A percentile compares a stretch with the other conserved stretches of the same genome.
These are phyloP conservation scores for Aspergillus aculeatus DNA, from an alignment of 2,329 filamentous ascomycete species.

Conservation along the genomic window DNA sequence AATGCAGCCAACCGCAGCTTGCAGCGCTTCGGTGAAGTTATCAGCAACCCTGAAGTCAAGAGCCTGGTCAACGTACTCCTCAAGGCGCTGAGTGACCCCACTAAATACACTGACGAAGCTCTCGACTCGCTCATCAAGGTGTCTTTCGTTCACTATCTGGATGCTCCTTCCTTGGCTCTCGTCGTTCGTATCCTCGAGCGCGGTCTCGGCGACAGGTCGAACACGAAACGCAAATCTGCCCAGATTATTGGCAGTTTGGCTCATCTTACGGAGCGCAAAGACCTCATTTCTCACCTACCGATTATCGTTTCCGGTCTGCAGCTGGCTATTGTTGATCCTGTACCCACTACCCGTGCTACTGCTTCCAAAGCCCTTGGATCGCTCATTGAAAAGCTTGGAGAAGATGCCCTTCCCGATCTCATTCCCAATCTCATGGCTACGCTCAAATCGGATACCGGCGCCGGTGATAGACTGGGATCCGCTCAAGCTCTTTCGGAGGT, in stretches of 20 bases:
- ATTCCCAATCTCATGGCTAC: constrained; percentile 98
- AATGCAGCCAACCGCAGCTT: constrained; percentile 89
- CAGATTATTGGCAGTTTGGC: constrained; percentile 98
- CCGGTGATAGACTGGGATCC: constrained; percentile 91
- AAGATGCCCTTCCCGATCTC: constrained; percentile 93
- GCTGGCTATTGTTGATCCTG: constrained; percentile 86
- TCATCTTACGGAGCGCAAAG: constrained; percentile 93
- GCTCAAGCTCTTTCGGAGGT: constrained; percentile 96
- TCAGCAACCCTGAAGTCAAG: constrained; percentile 97
- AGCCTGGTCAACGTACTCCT: constrained; percentile 84
- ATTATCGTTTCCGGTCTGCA: constrained; percentile 90
- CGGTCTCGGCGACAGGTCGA: constrained; percentile 84
- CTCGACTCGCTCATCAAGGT: constrained; percentile 94
- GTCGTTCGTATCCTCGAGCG: constrained; percentile 95
- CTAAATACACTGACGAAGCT: constrained; percentile 93
- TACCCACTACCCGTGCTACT: constrained; percentile 92
- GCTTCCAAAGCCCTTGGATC: constrained; percentile 94
- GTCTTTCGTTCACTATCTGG: constrained; percentile 97
- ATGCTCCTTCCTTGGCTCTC: constrained; percentile 89
- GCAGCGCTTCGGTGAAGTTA: constrained; percentile 97
- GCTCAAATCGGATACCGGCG: constrained; percentile 93
- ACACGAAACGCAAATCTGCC: constrained; percentile 91
- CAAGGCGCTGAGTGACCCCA: constrained; percentile 95
- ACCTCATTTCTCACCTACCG: constrained; percentile 84
- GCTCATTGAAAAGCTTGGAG: constrained; percentile 95